Evolutionary conservation across 2,329 filamentous ascomycete genomes (phyloP), one percentile per base, ranked within the genome.

Genomic region (Neofusicoccum kwambonambiense): DNA sequence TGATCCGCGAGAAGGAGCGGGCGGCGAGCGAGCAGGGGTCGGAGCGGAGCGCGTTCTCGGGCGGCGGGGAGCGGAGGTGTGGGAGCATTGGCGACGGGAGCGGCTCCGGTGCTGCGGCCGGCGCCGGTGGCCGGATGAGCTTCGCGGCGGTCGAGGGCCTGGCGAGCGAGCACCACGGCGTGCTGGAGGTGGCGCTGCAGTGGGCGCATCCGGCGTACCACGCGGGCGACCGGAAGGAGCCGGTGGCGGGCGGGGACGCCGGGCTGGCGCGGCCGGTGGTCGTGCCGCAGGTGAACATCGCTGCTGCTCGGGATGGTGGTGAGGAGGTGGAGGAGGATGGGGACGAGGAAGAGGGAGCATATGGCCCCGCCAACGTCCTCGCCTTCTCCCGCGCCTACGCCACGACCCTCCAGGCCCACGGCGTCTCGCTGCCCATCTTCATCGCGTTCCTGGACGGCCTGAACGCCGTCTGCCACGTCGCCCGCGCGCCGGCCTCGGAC

Each of bases 391-490:
- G 73, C 58, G 69, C 73, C 12, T 77, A 76, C 58, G 70, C 73
- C 0, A 70, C 75, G 63, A 65, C 70, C 0, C 51, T 77, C 4
- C 71, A 73, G 41, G 62, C 69, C 1, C 74, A 74, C 66, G 72
- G 70, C 11, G 71, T 77, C 12, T 67, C 67, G 4, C 70, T 71
- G 9, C 69, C 69, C 2, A 70, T 75, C 27, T 76, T 77, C 61
- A 64, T 70, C 9, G 72, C 72, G 12, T 77, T 77, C 62, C 56
- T 76, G 8, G 71, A 76, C 37, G 74, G 74, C 6, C 66, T 77
- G 4, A 76, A 76, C 45, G 68, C 70, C 22, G 65, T 76, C 8
- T 72, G 70, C 50, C 51, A 61, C 17, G 68, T 68, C 4, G 67
- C 69, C 3, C 39, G 22, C 15, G 41, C 64, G 1, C 11, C 61